Evolutionary conservation across 169 alveolate genomes (phyloP).

Genomic region (Amoebophrya sp.): DNA sequence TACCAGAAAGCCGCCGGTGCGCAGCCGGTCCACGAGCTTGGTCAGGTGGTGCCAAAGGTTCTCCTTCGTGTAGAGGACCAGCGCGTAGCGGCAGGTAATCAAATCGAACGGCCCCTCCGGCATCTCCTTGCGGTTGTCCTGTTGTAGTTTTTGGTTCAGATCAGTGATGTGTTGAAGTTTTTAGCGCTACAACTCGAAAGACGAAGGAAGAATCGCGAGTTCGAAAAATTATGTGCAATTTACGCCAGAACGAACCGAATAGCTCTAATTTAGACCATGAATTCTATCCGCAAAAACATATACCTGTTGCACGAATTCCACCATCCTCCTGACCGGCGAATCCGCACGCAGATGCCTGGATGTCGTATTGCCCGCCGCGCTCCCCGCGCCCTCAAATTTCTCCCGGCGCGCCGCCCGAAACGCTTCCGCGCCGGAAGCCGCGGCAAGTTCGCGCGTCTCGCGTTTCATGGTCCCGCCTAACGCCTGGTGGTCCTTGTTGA

Average conservation of each 20-base stretch:
- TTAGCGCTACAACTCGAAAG: too few species aligned
- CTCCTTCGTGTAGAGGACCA: neutral
- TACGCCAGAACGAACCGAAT: too few species aligned
- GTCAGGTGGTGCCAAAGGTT: neutral
- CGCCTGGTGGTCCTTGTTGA: too few species aligned
- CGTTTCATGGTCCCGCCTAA: too few species aligned
- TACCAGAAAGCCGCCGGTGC: neutral
- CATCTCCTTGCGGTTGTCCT: constrained; percentile 24
- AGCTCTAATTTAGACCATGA: too few species aligned
- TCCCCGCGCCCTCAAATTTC: neutral
- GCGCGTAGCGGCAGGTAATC: constrained; percentile 1
- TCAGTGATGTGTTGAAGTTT: too few species aligned
- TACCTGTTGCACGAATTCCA: neutral
- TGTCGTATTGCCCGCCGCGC: neutral
- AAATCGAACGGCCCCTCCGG: neutral
- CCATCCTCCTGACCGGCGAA: neutral
- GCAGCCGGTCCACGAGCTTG: neutral
- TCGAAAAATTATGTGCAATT: too few species aligned
- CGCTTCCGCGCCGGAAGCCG: neutral
- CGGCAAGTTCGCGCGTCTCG: neutral
- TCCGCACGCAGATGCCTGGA: neutral
- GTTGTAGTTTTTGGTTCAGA: neutral
- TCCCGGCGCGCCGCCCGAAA: constrained; percentile 19
- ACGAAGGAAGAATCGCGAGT: too few species aligned
- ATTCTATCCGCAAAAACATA: too few species aligned